Conservation (phyloP, 2,329 filamentous ascomycete genomes). For the Parastagonospora nodorum region DNA sequence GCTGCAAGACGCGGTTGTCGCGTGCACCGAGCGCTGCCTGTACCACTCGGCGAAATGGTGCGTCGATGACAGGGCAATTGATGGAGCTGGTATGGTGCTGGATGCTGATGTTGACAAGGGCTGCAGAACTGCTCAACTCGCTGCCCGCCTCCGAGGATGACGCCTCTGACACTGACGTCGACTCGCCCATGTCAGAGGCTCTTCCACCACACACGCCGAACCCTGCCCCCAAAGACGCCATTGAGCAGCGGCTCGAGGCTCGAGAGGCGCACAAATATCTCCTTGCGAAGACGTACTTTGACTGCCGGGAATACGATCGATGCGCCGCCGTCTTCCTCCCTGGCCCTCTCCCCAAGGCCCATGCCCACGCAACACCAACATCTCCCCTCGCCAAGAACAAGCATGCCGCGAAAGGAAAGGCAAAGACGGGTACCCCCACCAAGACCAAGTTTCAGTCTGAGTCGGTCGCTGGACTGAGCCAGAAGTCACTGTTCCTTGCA, state of each 20-base stretch:
- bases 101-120: constrained; percentile 63
- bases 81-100: background rate
- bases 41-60: constrained; percentile 98
- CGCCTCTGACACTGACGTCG: constrained; percentile 63
- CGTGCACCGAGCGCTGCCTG: constrained; percentile 91
- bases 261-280: constrained; percentile 83
- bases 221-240: constrained; percentile 64
- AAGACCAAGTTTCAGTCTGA: constrained; percentile 40
- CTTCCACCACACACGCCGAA: constrained; percentile 52
- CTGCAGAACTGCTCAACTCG: constrained; percentile 88
- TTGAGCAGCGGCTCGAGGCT: constrained; percentile 76
- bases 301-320: constrained; percentile 92
- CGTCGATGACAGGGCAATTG: constrained; percentile 1
- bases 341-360: constrained; percentile 73
- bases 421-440: constrained; percentile 48
- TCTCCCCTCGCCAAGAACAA: constrained; percentile 39
- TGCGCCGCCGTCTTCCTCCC: constrained; percentile 88
- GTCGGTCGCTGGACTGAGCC: constrained; percentile 66
- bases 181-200: constrained; percentile 63
- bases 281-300: constrained; percentile 90
- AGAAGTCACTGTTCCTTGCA: constrained; percentile 89
- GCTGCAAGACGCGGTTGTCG: constrained; percentile 82
- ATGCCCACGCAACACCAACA: constrained; percentile 57
- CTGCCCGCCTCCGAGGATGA: constrained; percentile 64
- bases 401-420: constrained; percentile 64